A percentile compares a stretch with the other conserved stretches of the same genome.
These are phyloP conservation scores for Micractinium sp. DNA, from an alignment of 139 green algal genomes.

Conservation along the genomic window DNA sequence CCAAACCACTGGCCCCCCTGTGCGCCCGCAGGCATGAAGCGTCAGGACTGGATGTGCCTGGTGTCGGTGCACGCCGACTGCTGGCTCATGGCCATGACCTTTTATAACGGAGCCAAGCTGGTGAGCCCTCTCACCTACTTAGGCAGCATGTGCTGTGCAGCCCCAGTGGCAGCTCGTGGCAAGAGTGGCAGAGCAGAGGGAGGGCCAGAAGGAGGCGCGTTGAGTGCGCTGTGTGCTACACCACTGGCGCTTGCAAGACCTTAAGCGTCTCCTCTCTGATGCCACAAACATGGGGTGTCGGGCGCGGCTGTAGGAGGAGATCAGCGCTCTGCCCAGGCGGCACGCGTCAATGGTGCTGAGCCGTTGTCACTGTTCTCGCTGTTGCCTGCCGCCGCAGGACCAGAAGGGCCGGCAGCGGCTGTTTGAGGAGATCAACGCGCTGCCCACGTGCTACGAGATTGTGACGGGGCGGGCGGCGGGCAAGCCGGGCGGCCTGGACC, in stretches of 20 bases:
- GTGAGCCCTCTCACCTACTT: no score
- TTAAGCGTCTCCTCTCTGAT: not conserved
- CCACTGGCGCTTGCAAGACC: no score
- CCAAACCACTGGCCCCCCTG: no score
- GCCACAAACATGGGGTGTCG: no score
- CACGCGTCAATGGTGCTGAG: not conserved
- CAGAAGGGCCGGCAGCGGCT: conserved; percentile 56
- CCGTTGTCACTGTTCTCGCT: no score
- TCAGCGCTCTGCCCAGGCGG: not conserved
- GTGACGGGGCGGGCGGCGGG: conserved; percentile 59
- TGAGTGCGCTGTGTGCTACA: no score
- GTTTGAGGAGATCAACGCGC: conserved; percentile 87
- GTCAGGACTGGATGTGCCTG: conserved; percentile 93
- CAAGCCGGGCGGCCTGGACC: conserved; percentile 1
- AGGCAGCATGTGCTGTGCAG: no score
- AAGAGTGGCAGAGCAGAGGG: no score
- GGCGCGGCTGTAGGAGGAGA: not conserved
- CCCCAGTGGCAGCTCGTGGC: no score
- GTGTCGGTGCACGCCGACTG: conserved; percentile 96
- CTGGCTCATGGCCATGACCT: conserved; percentile 96
- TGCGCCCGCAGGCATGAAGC: conserved; percentile 69
- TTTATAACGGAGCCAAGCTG: conserved; percentile 95
- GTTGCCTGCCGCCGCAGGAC: conserved; percentile 43
- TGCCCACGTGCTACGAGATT: conserved; percentile 89
- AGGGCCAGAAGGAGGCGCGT: no score